phyloP scores from a whole-genome alignment of 2,329 filamentous ascomycete genomes.

The Phialocephala sp. region DNA sequence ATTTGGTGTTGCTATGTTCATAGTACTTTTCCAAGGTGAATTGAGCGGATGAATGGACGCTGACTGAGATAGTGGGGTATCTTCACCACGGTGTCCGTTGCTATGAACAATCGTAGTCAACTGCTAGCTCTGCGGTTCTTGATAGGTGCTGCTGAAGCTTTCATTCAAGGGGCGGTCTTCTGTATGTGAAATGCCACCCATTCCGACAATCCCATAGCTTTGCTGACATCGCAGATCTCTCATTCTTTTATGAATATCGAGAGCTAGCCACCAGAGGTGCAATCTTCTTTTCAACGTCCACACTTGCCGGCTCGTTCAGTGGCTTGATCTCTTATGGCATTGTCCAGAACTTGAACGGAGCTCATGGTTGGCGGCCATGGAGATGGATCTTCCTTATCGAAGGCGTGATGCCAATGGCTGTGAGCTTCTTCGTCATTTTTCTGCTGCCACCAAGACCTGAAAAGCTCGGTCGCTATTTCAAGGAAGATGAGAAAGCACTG shows the following conservation, averaged over 20 bases:
- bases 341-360: neutral
- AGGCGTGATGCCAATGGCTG: neutral
- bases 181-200: neutral
- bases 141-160: neutral
- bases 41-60: neutral
- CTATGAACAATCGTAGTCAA: neutral
- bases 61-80: neutral
- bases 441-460: neutral
- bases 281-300: neutral
- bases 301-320: neutral
- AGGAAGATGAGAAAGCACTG: neutral
- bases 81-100: neutral
- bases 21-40: neutral
- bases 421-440: neutral
- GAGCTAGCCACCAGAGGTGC: neutral
- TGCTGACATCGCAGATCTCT: neutral
- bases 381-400: neutral
- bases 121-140: neutral
- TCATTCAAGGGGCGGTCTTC: neutral
- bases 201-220: too few relatives aligned
- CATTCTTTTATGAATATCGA: constrained; percentile 1
- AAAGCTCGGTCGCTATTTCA: neutral
- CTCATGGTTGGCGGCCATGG: neutral
- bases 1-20: neutral
- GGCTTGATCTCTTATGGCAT: neutral